Evolutionary conservation across 306 rosid genomes (phyloP), one percentile per base, ranked within the genome.

Genomic region (Vicia villosa): DNA sequence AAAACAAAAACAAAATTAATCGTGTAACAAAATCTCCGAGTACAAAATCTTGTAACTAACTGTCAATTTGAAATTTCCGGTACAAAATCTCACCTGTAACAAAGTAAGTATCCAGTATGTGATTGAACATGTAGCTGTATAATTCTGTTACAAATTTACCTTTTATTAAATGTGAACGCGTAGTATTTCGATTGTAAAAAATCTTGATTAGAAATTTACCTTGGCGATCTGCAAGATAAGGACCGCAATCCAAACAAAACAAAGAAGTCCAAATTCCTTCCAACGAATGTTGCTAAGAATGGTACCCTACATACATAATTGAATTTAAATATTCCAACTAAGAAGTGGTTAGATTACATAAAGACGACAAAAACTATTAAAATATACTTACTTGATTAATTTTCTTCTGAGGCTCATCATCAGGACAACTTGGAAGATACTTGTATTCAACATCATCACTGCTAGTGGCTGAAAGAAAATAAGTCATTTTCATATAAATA

Each of bases 241-340:
- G 52, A 77, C 81, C 32, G 89, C 68, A 45, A 86, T 34, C 98
- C 98, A 92, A 69, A 92, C 95, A 50, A 84, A 86, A 36, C 61
- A 75, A 62, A 89, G 83, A 76, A 92, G 86, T 60, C 88, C 95
- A 78, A 83, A 69, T 66, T 89, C 84, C 67, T 84, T 92, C 96
- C 96, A 86, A 52, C 41, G 69, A 19, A 89, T 86, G 64, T 86
- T 87, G 73, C 80, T 77, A 3, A 86, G 34, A 22, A 89, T 8
- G 60, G 83, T 45, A 56, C 80, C 78, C 89, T 92, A 79, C 73
- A 80, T 14, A 12, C 19, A 60, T 40, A 73, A 15, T 49, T 40
- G 15, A 57, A 63, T 74, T 10, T 55, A 26, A 12, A 2, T 55
- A 2, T 17, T 49, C 8, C 17, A 3, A 49, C 8, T 7, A 22